Evolutionary conservation across 495 filamentous ascomycete species (phyloP).

Genomic region (Entonaema liquescens): DNA sequence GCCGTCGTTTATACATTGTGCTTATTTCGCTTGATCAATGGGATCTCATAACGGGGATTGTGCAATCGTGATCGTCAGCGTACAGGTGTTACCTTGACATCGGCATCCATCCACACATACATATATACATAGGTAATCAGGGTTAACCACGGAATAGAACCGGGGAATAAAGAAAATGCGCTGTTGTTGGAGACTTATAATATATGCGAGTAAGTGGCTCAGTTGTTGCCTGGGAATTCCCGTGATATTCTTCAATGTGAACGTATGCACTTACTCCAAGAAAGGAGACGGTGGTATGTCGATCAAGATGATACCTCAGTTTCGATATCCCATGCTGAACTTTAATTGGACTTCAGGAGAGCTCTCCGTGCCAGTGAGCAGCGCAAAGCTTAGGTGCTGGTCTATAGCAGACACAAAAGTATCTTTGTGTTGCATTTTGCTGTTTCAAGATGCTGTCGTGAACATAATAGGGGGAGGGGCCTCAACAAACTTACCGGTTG

Average conservation of each 20-base stretch:
- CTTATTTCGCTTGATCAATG: not conserved
- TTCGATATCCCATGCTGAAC: not conserved
- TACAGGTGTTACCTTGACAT: not conserved
- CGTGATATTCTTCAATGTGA: not conserved
- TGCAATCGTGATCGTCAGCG: not conserved
- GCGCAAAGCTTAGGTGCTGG: not conserved
- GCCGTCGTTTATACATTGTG: not conserved
- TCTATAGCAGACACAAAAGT: not conserved
- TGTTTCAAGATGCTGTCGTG: slow-evolving; percentile 2
- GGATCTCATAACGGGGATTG: not conserved
- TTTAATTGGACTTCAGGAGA: slow-evolving; percentile 17
- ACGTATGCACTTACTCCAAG: not conserved
- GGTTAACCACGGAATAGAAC: not conserved
- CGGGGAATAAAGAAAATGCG: not conserved
- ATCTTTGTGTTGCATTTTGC: not conserved
- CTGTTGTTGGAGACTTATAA: not conserved
- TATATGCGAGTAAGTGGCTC: not conserved
- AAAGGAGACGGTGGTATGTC: slow-evolving; percentile 17
- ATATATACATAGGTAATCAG: too few relatives aligned
- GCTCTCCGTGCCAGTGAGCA: slow-evolving; percentile 4
- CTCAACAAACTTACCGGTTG: not conserved
- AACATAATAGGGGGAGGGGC: not conserved
- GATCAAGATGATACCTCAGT: slow-evolving; percentile 20
- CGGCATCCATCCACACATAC: not conserved
- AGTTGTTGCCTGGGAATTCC: not conserved